Evolutionary conservation across 1,284 basidiomycete species (phyloP).

Genomic region (Wolfiporia cocos): DNA sequence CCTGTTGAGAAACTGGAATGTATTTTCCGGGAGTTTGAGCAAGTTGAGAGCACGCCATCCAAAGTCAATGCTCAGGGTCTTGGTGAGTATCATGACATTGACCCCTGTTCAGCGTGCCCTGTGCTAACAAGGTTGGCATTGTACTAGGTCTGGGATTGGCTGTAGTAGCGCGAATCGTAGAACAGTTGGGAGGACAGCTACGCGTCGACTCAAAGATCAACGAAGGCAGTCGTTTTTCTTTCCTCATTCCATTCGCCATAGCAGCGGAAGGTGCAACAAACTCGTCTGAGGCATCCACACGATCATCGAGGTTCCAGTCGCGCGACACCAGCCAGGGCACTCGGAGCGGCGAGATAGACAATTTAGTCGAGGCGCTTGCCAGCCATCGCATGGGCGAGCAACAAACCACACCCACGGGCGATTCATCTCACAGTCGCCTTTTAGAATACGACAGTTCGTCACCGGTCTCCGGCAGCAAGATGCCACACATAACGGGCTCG

Average conservation of each 20-base stretch:
- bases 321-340: constrained; percentile 13
- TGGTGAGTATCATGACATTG: constrained; percentile 30
- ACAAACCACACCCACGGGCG: no score
- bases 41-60: constrained; percentile 58
- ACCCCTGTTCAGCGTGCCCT: not conserved
- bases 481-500: constrained; percentile 31
- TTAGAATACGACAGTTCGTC: not conserved
- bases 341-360: constrained; percentile 46
- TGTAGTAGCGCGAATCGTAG: constrained; percentile 79
- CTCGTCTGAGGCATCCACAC: constrained; percentile 1
- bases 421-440: not conserved
- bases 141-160: constrained; percentile 66
- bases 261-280: constrained; percentile 15
- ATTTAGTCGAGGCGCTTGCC: constrained; percentile 61
- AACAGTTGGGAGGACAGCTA: constrained; percentile 76
- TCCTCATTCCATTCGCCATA: constrained; percentile 57
- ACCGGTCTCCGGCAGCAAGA: constrained; percentile 19
- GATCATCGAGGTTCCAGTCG: constrained; percentile 12
- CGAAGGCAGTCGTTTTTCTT: constrained; percentile 72
- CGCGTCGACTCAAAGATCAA: constrained; percentile 71
- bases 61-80: constrained; percentile 39
- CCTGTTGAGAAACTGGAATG: constrained; percentile 66
- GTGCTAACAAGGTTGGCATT: not conserved
- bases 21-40: constrained; percentile 86
- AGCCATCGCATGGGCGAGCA: constrained; percentile 31